Evolutionary conservation across 352 stramenopile species (phyloP).

Genomic region (Albugo laibachii): DNA sequence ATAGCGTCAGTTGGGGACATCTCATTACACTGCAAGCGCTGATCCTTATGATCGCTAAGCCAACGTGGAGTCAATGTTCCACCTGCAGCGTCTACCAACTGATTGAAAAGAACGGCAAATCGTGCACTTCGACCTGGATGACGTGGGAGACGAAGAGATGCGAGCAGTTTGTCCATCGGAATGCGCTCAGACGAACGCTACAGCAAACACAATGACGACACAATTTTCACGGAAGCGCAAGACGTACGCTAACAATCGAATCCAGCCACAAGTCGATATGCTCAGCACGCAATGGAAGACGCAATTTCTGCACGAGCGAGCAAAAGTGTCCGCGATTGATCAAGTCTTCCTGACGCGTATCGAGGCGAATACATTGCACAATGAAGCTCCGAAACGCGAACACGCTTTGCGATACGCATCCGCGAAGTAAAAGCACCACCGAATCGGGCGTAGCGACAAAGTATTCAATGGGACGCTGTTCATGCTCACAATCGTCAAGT

Average conservation of each 20-base stretch:
- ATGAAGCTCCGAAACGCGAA: constrained; percentile 40
- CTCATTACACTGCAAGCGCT: too few species aligned
- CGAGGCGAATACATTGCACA: constrained; percentile 15
- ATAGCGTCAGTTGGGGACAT: too few species aligned
- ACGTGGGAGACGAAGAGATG: too few species aligned
- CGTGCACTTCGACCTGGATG: too few species aligned
- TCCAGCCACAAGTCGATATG: constrained; percentile 55
- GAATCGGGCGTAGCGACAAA: constrained; percentile 20
- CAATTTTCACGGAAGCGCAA: neutral
- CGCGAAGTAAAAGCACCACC: constrained; percentile 27
- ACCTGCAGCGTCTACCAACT: too few species aligned
- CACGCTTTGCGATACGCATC: constrained; percentile 26
- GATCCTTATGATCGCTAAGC: too few species aligned
- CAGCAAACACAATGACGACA: too few species aligned
- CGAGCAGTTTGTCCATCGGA: too few species aligned
- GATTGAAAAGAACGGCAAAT: too few species aligned
- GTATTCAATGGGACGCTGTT: constrained; percentile 22
- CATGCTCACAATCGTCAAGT: constrained; percentile 19
- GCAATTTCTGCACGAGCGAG: constrained; percentile 21
- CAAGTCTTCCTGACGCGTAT: constrained; percentile 26
- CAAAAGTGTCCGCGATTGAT: constrained; percentile 47
- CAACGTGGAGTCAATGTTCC: too few species aligned
- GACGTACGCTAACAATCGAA: constrained; percentile 31
- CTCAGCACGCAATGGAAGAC: constrained; percentile 41
- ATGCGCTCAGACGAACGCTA: too few species aligned